Base-by-base conservation (phyloP, 1,284 basidiomycete species). In the Mrakiaceae sp. region DNA sequence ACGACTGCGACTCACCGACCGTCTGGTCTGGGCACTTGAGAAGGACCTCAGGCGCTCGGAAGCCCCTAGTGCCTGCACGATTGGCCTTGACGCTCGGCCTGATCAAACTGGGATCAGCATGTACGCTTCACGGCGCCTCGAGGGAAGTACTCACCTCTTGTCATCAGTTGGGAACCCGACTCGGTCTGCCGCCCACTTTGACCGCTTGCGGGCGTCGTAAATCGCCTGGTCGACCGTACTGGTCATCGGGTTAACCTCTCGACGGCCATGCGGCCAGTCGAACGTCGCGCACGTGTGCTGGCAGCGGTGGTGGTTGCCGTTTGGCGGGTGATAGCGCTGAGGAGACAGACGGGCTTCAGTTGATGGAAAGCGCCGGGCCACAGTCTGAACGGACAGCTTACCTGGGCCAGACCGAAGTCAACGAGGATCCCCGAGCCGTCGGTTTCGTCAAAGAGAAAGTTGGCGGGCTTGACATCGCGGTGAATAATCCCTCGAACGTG, bases 391-490 rank as follows among this genome's bases (percentile, higher is more conserved):
- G 64, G 68, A 40, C 70, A 8, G 74, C 87, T 71, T 75, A 92
- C 90, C 71, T 90, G 90, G 7, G 93, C 93, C 2, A 99, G 81
- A 39, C 95, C 95, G 76, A 98, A 97, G 76, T 98, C 95, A 70
- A 92, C 95, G 8, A 99, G 78, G 0, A 89, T 90, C 9, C 96
- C 95, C 5, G 86, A 79, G 2, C 88, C 87, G 4, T 86, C 87
- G 55, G 82, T 82, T 46, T 90, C 87, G 75, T 98, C 90, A 75
- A 90, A 98, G 47, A 98, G 81, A 73, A 98, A 98, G 76, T 98
- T 98, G 67, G 95, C 95, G 14, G 95, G 96, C 74, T 98, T 98
- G 71, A 98, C 90, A 75, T 98, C 95, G 49, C 95, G 90, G 77
- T 98, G 95, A 60, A 98, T 89, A 72, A 98, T 88, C 6, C 83